These are phyloP conservation scores for Meyerozyma elateridarum DNA, from an alignment of 1,139 yeast species.

Conservation along the genomic window DNA sequence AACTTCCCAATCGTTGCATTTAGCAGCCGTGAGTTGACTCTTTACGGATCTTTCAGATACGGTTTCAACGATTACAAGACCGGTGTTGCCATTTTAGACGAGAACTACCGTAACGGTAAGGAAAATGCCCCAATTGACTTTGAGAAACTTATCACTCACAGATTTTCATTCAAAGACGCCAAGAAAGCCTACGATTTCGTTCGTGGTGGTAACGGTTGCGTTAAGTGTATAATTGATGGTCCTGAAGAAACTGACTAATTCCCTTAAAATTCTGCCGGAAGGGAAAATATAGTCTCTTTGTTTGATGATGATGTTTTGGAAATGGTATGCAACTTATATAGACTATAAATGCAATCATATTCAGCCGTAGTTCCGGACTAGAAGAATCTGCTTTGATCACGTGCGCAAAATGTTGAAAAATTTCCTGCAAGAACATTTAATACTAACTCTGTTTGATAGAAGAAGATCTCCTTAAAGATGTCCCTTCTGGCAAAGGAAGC, in stretches of 20 bases:
- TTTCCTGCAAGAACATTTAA: too few relatives aligned
- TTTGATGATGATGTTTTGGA: too few relatives aligned
- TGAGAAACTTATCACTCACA: conserved; percentile 68
- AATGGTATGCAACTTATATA: too few relatives aligned
- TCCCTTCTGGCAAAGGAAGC: conserved; percentile 30
- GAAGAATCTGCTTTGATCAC: too few relatives aligned
- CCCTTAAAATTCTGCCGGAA: too few relatives aligned
- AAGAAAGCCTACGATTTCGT: conserved; percentile 75
- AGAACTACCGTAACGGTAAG: conserved; percentile 57
- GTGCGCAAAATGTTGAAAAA: too few relatives aligned
- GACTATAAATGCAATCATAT: too few relatives aligned
- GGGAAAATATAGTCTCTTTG: too few relatives aligned
- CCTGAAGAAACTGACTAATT: conserved; percentile 25
- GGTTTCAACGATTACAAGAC: conserved; percentile 73
- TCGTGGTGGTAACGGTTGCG: conserved; percentile 40
- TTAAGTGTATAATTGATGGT: conserved; percentile 45
- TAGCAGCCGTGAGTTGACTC: conserved; percentile 62
- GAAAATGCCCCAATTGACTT: conserved; percentile 41
- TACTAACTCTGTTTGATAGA: too few relatives aligned
- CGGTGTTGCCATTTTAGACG: conserved; percentile 61
- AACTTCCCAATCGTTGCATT: conserved; percentile 72
- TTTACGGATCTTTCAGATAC: conserved; percentile 81
- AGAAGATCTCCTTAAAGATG: too few relatives aligned
- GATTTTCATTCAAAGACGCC: conserved; percentile 70
- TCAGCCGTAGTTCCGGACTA: too few relatives aligned